Base-by-base conservation (phyloP, 768 basidiomycete genomes). In the Kwoniella dejecticola region DNA sequence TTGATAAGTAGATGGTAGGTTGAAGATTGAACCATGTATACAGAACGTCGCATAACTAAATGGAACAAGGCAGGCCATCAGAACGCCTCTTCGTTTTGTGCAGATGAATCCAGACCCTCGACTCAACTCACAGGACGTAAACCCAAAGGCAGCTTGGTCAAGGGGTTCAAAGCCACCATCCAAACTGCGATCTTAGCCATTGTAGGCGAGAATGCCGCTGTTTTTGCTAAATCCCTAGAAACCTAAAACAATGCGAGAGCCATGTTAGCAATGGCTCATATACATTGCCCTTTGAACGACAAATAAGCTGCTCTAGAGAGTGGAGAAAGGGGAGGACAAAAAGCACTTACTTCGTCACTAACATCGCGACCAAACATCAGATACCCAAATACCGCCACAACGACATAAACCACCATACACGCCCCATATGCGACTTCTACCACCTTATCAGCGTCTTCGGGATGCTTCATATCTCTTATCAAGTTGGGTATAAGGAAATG, bases 291-390 rank as follows among this genome's bases (percentile, higher is more conserved):
- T n/a, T n/a, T n/a, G 26, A 29, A 23, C 38, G 47, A 15, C 3
- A 12, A 4, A 60, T 21, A 8, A 11, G 36, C n/a, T 26, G 15
- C 8, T 23, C 24, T 10, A 7, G 17, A 30, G 31, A 17, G 24
- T 11, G 12, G 23, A 17, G 33, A 10, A 38, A 38, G 49, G 19
- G 7, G 29, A n/a, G n/a, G 3, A 4, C 2, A 52, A 21, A 38
- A 7, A 13, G 8, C 15, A 48, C 68, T 60, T n/a, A 75, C 71
- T 68, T 77, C 72, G 44, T 73, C 77, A 2, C 70, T 72, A 13
- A 78, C 77, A 46, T 71, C 50, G 19, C 70, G 53, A 13, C 77
- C 77, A 53, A 72, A 78, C 77, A 78, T 78, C 15, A 77, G 44
- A 60, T 77, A 77, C 19, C 77, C 77, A 36, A 63, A 65, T 7